These are phyloP conservation scores for Cercospora sp. DNA, from an alignment of 2,329 filamentous ascomycete genomes.

Conservation along the genomic window DNA sequence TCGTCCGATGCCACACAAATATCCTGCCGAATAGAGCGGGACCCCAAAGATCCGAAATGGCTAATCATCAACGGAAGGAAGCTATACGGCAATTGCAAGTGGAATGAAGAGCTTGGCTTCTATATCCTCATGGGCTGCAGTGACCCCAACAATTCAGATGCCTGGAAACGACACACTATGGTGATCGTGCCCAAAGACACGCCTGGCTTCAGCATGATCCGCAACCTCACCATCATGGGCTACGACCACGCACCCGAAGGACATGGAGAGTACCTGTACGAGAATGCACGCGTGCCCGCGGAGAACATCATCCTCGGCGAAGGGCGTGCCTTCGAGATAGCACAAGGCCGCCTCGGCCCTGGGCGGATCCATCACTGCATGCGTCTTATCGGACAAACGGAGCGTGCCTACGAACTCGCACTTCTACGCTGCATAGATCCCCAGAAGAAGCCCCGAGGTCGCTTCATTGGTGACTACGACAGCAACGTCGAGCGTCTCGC, in stretches of 20 bases:
- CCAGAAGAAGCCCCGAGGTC: conserved; percentile 83
- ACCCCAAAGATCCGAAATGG: conserved; percentile 76
- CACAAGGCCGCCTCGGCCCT: conserved; percentile 92
- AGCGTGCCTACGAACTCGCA: conserved; percentile 89
- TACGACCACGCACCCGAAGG: conserved; percentile 96
- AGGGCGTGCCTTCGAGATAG: conserved; percentile 96
- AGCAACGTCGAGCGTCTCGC: conserved; percentile 94
- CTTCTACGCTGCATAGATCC: conserved; percentile 89
- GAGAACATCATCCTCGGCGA: conserved; percentile 85
- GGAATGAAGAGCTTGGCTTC: conserved; percentile 83
- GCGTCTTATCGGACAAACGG: conserved; percentile 84
- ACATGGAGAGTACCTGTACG: conserved; percentile 86
- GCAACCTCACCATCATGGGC: conserved; percentile 90
- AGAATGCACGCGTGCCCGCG: conserved; percentile 81
- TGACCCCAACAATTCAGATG: conserved; percentile 69
- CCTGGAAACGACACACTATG: conserved; percentile 88
- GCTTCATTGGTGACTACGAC: conserved; percentile 80
- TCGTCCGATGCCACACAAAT: conserved; percentile 52
- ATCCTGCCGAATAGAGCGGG: conserved; percentile 61
- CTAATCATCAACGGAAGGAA: conserved; percentile 93
- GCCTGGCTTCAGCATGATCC: conserved; percentile 83
- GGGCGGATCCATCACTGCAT: conserved; percentile 97
- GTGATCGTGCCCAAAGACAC: conserved; percentile 83
- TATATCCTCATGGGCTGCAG: conserved; percentile 97
- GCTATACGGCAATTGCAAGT: conserved; percentile 97